Percentiles rank a stretch among this genome's conserved stretches.
These are phyloP conservation scores for Sugiyamaella qingdaonensis DNA, from an alignment of 805 yeast genomes.

Conservation along the genomic window DNA sequence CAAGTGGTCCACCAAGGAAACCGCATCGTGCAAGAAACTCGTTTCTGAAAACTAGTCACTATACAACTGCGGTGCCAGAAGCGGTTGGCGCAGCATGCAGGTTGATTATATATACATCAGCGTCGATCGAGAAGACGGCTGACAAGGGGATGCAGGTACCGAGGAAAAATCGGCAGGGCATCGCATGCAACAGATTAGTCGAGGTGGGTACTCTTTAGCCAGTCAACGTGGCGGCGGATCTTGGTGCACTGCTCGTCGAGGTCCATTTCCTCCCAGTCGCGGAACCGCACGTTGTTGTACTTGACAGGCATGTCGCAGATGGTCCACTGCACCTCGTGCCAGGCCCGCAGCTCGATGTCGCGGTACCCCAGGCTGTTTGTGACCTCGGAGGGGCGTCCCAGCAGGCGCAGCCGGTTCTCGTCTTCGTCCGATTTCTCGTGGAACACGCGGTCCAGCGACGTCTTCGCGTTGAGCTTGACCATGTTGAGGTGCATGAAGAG, in stretches of 20 bases:
- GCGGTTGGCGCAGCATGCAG: no score
- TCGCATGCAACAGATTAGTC: no score
- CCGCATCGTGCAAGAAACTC: no score
- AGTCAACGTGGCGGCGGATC: constrained; percentile 10
- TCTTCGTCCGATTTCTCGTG: constrained; percentile 39
- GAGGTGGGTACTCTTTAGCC: constrained; percentile 11
- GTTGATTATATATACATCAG: no score
- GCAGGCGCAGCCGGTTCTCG: constrained; percentile 49
- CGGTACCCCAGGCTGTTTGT: constrained; percentile 10
- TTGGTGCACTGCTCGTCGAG: constrained; percentile 8
- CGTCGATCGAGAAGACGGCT: no score
- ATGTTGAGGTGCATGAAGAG: constrained; percentile 62
- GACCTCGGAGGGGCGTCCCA: constrained; percentile 42
- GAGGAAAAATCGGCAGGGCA: no score
- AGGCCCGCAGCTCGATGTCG: constrained; percentile 21
- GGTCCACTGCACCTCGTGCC: constrained; percentile 23
- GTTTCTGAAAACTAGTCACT: no score
- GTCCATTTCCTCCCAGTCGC: constrained; percentile 18
- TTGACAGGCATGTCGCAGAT: constrained; percentile 18
- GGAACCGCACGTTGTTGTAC: constrained; percentile 7
- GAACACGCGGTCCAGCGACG: constrained; percentile 35
- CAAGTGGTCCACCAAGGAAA: no score
- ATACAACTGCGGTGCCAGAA: no score
- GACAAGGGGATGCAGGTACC: no score
- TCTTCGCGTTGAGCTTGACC: constrained; percentile 64